Evolutionary conservation across 1,284 basidiomycete genomes (phyloP), one percentile per base, ranked within the genome.

Genomic region (Vanrija pseudolonga): DNA sequence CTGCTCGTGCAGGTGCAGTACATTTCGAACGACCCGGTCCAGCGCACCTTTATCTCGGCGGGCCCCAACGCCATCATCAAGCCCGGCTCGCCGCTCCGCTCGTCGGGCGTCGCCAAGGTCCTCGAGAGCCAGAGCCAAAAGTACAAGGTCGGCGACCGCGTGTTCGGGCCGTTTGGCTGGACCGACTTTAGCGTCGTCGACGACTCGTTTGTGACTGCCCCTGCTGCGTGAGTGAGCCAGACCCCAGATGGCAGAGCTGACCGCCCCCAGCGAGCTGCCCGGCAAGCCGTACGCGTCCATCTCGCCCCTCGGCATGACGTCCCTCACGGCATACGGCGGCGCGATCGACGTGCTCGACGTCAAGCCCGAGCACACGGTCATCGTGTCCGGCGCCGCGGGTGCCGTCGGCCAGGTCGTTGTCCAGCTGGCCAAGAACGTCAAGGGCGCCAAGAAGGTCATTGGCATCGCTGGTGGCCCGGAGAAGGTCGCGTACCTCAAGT

Each of bases 401-500:
- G 40, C 17, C 7, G 52, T 53, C 6, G 59, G 65, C 15, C 57
- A 54, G 20, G 48, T 58, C 20, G 63, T 52, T 11, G 51, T 67
- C 15, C 63, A 68, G 51, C 56, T 63, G 40, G 63, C 63, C 17
- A 65, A 68, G 47, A 60, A 64, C 15, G 46, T 76, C 36, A 57
- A 69, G 28, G 75, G 73, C 11, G 49, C 41, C 11, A 51, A 55
- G 46, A 65, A 67, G 24, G 77, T 79, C 50, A 66, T 79, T 51
- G 77, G 74, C 22, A 72, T 78, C 38, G 78, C 77, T 3, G 78
- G 78, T 26, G 71, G 72, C 1, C 59, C 65, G 12, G 71, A 76
- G 22, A 79, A 79, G 66, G 77, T 75, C 59, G 51, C 60, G 0
- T 79, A 71, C 70, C 62, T 71, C 48, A 62, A 72, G 44, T 68